Evolutionary conservation across 2,329 filamentous ascomycete species (phyloP).

Genomic region (Allantophomopsis lycopodina): DNA sequence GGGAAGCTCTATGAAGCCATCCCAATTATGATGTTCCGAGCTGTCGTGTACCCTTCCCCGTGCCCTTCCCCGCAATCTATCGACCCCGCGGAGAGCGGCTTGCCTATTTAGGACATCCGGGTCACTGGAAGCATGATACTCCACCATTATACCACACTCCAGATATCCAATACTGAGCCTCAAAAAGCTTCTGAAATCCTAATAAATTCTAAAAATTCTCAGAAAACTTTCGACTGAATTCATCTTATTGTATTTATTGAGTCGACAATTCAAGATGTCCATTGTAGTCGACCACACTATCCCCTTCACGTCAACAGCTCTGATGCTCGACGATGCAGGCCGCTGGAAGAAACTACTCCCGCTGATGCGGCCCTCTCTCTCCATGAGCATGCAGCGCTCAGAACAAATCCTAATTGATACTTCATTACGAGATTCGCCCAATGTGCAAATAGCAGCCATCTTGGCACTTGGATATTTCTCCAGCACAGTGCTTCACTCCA

Average conservation of each 20-base stretch:
- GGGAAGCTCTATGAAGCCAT: background rate
- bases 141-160: background rate
- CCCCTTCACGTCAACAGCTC: constrained; percentile 8
- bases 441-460: too few relatives aligned
- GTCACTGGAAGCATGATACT: background rate
- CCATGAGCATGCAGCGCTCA: too few relatives aligned
- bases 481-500: too few relatives aligned
- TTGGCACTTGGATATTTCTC: too few relatives aligned
- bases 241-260: too few relatives aligned
- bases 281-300: constrained; percentile 11
- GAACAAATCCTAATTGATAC: too few relatives aligned
- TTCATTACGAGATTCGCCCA: too few relatives aligned
- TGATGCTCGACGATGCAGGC: constrained; percentile 8
- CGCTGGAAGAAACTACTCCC: constrained; percentile 9
- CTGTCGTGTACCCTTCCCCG: constrained; percentile 3
- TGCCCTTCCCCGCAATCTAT: constrained; percentile 5
- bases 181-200: too few relatives aligned
- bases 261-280: constrained; percentile 6
- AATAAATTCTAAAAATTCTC: too few relatives aligned
- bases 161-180: too few relatives aligned
- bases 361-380: too few relatives aligned
- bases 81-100: constrained; percentile 2
- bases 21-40: background rate
- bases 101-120: constrained; percentile 6
- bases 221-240: too few relatives aligned